Base-by-base conservation (phyloP, 1,284 basidiomycete species). In the Farysia itapuensis region DNA sequence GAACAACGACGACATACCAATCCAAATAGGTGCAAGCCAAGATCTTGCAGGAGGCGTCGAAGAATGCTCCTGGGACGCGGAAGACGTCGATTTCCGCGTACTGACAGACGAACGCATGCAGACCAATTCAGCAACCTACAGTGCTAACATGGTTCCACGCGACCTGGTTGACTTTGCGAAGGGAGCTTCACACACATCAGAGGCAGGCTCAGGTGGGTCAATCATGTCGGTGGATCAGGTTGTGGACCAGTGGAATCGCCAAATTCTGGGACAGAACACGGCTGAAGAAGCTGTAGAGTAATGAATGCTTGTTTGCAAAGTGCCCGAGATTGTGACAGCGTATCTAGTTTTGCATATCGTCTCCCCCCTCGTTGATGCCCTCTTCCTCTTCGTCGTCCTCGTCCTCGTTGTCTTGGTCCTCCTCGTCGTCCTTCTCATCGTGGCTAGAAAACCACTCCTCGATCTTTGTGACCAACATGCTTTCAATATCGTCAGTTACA, bases 101-200 rank as follows among this genome's bases (percentile, higher is more conserved):
- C 0, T 81, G 78, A 23, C 79, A 81, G 39, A 88, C 84, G 56
- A 43, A 11, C 89, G 91, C 2, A 30, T 53, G 32, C 39, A 43
- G n/a, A 45, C 43, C 3, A 35, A 48, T 4, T 39, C 44, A n/a
- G 56, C 56, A 9, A 80, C 83, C 1, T 82, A 90, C 70, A 86
- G 88, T 59, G 86, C 89, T 68, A 96, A 95, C 73, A 94, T 94
- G 88, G 82, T 94, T 14, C 94, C 93, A 2, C 81, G 89, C 29
- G 93, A 97, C 70, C 87, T 89, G 12, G 79, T 95, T 16, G 83
- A 82, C 40, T 78, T 94, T 71, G 86, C 88, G 64, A 82, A 82
- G 20, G 31, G n/a, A 28, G 11, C 9, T 9, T 39, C 14, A 15
- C 26, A 7, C 30, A 39, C 4, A 4, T 8, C 14, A 15, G 20